Conservation (phyloP, 1,139 yeast genomes). For the Yamadazyma diospyri region DNA sequence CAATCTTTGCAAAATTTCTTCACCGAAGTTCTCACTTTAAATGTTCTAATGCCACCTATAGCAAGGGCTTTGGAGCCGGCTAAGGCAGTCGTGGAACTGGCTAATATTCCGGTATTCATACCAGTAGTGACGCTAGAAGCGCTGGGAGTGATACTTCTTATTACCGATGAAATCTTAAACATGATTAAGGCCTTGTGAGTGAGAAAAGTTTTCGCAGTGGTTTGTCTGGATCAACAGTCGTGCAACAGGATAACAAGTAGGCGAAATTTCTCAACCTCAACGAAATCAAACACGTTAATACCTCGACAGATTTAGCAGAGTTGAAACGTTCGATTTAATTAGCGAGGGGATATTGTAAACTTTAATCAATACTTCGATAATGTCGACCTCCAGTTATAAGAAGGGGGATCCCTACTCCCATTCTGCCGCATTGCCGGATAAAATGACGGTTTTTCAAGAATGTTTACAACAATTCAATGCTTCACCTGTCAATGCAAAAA, state of each 20-base stretch:
- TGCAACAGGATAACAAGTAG: slow-evolving; percentile 3
- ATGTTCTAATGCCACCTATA: slow-evolving; percentile 19
- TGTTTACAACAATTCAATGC: slow-evolving; percentile 92
- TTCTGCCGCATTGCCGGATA: slow-evolving; percentile 66
- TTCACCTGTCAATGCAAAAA: slow-evolving; percentile 83
- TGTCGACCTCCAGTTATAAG: slow-evolving; percentile 77
- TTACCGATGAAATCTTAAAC: slow-evolving; percentile 11
- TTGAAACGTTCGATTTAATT: not conserved
- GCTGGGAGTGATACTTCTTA: slow-evolving; percentile 7
- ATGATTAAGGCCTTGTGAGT: slow-evolving; percentile 1
- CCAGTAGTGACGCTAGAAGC: not conserved
- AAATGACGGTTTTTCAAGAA: slow-evolving; percentile 96
- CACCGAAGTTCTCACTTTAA: slow-evolving; percentile 66
- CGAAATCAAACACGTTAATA: slow-evolving; percentile 15
- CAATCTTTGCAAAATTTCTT: slow-evolving; percentile 91
- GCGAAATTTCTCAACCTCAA: slow-evolving; percentile 6
- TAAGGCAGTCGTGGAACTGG: not conserved
- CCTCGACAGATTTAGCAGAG: not conserved
- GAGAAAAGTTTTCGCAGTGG: slow-evolving; percentile 5
- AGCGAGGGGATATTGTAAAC: not conserved
- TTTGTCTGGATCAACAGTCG: slow-evolving; percentile 2
- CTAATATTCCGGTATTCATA: slow-evolving; percentile 1
- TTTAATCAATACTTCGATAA: too few relatives aligned
- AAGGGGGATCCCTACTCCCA: slow-evolving; percentile 72
- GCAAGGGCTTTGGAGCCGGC: not conserved